A percentile compares a stretch with the other conserved stretches of the same genome.
Evolutionary conservation across 2,329 filamentous ascomycete species (phyloP).

Genomic region (Xylariaceae sp.): DNA sequence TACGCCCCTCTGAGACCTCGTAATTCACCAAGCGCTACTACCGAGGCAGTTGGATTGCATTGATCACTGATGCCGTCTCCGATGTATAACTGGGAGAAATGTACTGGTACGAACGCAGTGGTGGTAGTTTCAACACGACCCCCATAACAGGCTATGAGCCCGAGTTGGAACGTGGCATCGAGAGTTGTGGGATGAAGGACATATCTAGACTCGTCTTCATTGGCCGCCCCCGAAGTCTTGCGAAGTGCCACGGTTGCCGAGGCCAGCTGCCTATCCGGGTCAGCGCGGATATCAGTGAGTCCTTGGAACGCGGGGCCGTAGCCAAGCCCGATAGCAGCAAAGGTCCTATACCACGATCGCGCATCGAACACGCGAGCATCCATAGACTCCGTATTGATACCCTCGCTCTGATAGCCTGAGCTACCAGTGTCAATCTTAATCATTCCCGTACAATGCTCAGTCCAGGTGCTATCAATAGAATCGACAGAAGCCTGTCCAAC

Average conservation of each 20-base stretch:
- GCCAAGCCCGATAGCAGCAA: slow-evolving; percentile 17
- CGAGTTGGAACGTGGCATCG: slow-evolving; percentile 28
- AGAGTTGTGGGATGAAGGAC: slow-evolving; percentile 31
- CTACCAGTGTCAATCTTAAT: slow-evolving; percentile 14
- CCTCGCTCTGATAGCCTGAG: not conserved
- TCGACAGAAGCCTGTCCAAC: not conserved
- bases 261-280: slow-evolving; percentile 16
- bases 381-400: not conserved
- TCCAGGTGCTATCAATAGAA: too few species aligned
- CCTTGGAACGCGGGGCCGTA: slow-evolving; percentile 22
- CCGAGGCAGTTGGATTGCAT: not conserved
- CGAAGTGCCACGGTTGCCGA: slow-evolving; percentile 14
- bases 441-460: slow-evolving; percentile 24
- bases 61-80: not conserved
- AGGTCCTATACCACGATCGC: slow-evolving; percentile 23
- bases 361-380: not conserved
- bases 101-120: slow-evolving; percentile 27
- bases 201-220: slow-evolving; percentile 28
- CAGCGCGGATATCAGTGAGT: slow-evolving; percentile 11
- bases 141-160: slow-evolving; percentile 29
- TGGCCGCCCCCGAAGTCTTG: not conserved
- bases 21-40: slow-evolving; percentile 8
- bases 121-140: slow-evolving; percentile 19
- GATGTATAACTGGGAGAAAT: slow-evolving; percentile 27
- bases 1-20: slow-evolving; percentile 24